Conservation (phyloP, 2,329 filamentous ascomycete species). For the Cordyceps pruinosa region DNA sequence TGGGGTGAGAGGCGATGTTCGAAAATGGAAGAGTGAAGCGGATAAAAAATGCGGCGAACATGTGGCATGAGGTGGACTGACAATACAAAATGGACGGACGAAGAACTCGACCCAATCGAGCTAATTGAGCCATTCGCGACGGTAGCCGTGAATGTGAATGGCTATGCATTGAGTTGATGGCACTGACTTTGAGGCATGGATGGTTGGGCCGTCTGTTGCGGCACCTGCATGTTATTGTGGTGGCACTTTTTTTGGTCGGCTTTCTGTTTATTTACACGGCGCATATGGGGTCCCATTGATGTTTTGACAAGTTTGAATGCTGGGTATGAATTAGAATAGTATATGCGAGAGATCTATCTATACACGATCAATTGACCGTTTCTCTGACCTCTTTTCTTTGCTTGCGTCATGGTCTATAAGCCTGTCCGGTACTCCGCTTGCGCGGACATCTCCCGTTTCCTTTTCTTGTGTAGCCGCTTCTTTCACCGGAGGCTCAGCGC, state of each 20-base stretch:
- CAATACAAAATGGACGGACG: too few relatives aligned
- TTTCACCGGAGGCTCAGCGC: neutral
- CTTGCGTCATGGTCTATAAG: neutral
- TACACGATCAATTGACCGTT: conserved; percentile 2
- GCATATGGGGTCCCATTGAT: neutral
- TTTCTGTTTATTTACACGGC: neutral
- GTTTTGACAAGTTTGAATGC: neutral
- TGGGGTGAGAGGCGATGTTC: too few relatives aligned
- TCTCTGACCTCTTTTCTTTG: neutral
- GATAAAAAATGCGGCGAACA: neutral
- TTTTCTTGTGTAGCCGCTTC: neutral
- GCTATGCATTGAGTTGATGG: neutral
- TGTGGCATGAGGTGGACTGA: too few relatives aligned
- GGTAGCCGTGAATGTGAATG: neutral
- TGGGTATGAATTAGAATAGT: conserved; percentile 9
- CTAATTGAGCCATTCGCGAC: neutral
- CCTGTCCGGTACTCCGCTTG: too few relatives aligned
- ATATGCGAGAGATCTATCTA: conserved; percentile 5
- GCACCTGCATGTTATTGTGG: neutral
- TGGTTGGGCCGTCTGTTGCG: neutral
- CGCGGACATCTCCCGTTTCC: too few relatives aligned
- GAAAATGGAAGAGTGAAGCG: neutral
- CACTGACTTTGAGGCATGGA: neutral
- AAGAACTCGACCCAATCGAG: neutral
- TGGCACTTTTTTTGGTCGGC: neutral